Evolutionary conservation across 768 basidiomycete genomes (phyloP), one percentile per base, ranked within the genome.

Genomic region (Pholiota molesta): DNA sequence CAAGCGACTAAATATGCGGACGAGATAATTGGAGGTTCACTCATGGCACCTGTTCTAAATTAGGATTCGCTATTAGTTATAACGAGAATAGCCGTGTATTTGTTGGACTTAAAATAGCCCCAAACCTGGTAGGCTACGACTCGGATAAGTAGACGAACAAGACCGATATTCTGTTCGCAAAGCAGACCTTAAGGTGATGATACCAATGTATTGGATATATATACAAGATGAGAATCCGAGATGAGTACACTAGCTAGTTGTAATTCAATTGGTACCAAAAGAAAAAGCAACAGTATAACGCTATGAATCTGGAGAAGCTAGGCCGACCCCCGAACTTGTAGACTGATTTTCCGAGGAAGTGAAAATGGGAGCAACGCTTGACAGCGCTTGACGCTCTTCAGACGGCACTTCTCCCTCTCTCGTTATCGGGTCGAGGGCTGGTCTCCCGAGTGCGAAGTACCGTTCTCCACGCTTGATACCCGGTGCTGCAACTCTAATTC

Each of bases 401-500:
- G 9, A 21, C 47, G 47, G 47, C 23, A 49, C 19, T 26, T 5
- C 47, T 49, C 10, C 44, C 5, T 19, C 21, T 45, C 47, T 21
- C 47, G 47, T 23, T 49, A 49, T 23, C 47, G 47, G 47, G 23
- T 49, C 47, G 47, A 49, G 47, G 47, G 26, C 23, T 49, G 47
- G 21, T 49, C 13, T 37, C 35, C 47, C 47, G 47, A 23, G 13
- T 49, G 47, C 11, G 47, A 49, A 6, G 47, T 8, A 49, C 47
- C 47, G 47, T 49, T 49, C 47, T 49, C 47, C 47, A 49, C 47
- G 47, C 47, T 14, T 21, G 47, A 49, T 49, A 49, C 28, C 47
- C 47, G 47, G 47, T 49, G 23, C 23, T 49, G 47, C 47, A 49
- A 49, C 47, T 49, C 47, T 49, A 49, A 49, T 49, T 66, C 60